These are phyloP conservation scores for Rubia tinctorum DNA, from an alignment of 305 asterid genomes.

Conservation along the genomic window DNA sequence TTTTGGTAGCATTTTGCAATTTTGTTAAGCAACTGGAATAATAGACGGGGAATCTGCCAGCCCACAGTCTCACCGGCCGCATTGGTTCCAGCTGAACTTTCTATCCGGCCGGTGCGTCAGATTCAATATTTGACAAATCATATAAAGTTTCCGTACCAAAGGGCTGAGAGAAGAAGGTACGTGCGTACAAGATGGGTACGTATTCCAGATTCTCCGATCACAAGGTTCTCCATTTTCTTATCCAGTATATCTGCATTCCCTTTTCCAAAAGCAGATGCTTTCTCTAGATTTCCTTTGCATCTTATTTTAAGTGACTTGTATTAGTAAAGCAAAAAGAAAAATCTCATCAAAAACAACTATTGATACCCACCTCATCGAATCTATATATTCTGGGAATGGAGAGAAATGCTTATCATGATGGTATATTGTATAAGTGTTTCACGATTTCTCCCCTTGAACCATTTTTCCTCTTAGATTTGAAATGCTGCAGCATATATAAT, in stretches of 20 bases:
- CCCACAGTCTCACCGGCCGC: neutral
- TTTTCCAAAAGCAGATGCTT: neutral
- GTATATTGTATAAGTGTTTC: too few relatives aligned
- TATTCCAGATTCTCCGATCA: neutral
- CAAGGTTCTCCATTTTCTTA: neutral
- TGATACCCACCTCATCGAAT: neutral
- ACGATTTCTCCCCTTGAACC: too few relatives aligned
- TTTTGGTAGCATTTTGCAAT: neutral
- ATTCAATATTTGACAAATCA: neutral
- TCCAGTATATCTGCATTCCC: neutral
- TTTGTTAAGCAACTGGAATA: too few relatives aligned
- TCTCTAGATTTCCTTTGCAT: neutral
- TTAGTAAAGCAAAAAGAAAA: neutral
- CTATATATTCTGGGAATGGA: neutral
- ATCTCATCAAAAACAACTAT: neutral
- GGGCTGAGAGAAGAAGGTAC: neutral
- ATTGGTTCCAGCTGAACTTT: neutral
- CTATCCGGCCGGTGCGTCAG: neutral
- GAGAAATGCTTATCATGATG: neutral
- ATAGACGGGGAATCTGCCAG: neutral
- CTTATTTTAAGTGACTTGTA: neutral
- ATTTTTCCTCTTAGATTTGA: too few relatives aligned
- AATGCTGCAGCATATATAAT: too few relatives aligned
- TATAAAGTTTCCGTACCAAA: neutral
- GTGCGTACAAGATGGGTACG: conserved; percentile 4